A percentile compares a stretch with the other conserved stretches of the same genome.
These are phyloP conservation scores for Sphenostylis stenocarpa DNA, from an alignment of 306 rosid genomes.

Conservation along the genomic window DNA sequence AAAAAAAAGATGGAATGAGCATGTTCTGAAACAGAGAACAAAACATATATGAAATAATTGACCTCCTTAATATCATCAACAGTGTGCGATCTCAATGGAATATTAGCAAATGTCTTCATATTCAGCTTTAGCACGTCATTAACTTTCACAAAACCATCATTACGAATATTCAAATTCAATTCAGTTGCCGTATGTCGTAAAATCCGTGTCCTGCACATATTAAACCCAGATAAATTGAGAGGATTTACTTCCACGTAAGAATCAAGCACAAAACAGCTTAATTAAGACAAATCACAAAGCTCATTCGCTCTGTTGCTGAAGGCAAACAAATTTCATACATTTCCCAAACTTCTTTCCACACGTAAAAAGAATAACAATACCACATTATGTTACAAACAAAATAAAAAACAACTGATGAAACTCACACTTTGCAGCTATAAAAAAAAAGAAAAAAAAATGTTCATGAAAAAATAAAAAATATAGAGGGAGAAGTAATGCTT, in stretches of 20 bases:
- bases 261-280: not conserved
- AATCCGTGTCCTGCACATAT: conserved; percentile 65
- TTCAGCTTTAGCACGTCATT: conserved; percentile 71
- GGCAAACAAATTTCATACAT: not conserved
- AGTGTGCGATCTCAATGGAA: conserved; percentile 75
- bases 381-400: not conserved
- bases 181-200: conserved; percentile 92
- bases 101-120: conserved; percentile 75
- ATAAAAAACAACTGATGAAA: not conserved
- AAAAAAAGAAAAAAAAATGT: not conserved
- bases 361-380: not conserved
- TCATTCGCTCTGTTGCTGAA: not conserved
- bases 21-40: not conserved
- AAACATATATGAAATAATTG: conserved; percentile 26
- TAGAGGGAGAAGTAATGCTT: conserved; percentile 40
- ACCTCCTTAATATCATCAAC: conserved; percentile 88
- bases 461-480: not conserved
- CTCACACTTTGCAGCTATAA: not conserved
- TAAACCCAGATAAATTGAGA: conserved; percentile 1
- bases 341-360: conserved; percentile 4
- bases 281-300: not conserved
- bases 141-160: conserved; percentile 81
- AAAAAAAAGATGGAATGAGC: conserved; percentile 8
- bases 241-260: not conserved
- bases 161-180: conserved; percentile 70